Evolutionary conservation across 2,329 filamentous ascomycete genomes (phyloP).

Genomic region (Purpureocillium takamizusanense): DNA sequence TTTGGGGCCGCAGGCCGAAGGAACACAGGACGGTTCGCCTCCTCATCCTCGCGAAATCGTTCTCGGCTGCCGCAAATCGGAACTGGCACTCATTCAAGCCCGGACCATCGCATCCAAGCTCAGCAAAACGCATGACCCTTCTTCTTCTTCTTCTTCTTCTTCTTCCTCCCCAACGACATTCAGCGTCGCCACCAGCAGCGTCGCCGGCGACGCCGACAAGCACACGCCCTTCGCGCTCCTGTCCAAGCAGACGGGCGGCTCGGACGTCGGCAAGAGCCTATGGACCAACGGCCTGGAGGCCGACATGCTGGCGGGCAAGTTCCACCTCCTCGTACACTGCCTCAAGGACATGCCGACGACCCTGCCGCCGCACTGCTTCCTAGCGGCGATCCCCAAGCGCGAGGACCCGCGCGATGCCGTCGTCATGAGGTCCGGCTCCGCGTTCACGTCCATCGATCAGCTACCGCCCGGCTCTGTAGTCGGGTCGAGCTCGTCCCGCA

Average conservation of each 20-base stretch:
- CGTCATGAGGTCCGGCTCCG: conserved; percentile 4
- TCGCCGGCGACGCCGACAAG: conserved; percentile 12
- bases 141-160: no score
- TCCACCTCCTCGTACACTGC: conserved; percentile 7
- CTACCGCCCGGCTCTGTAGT: conserved; percentile 6
- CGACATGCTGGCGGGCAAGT: conserved; percentile 6
- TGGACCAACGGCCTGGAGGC: conserved; percentile 9
- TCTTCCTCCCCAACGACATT: no score
- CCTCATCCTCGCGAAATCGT: no score
- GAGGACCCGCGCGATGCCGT: conserved; percentile 8
- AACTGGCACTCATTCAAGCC: no score
- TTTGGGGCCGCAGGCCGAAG: no score
- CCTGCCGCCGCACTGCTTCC: conserved; percentile 4
- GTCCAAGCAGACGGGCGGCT: conserved; percentile 10
- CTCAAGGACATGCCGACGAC: conserved; percentile 10
- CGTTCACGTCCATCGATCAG: conserved; percentile 6
- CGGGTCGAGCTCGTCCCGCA: conserved; percentile 6
- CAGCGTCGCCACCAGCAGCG: no score
- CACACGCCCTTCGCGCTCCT: conserved; percentile 8
- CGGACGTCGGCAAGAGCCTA: conserved; percentile 9
- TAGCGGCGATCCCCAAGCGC: conserved; percentile 6
- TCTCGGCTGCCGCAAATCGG: no score
- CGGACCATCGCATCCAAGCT: no score
- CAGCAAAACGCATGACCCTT: no score
- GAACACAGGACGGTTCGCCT: no score